Base-by-base conservation (phyloP, 2,329 filamentous ascomycete genomes). In the Botrytis elliptica region DNA sequence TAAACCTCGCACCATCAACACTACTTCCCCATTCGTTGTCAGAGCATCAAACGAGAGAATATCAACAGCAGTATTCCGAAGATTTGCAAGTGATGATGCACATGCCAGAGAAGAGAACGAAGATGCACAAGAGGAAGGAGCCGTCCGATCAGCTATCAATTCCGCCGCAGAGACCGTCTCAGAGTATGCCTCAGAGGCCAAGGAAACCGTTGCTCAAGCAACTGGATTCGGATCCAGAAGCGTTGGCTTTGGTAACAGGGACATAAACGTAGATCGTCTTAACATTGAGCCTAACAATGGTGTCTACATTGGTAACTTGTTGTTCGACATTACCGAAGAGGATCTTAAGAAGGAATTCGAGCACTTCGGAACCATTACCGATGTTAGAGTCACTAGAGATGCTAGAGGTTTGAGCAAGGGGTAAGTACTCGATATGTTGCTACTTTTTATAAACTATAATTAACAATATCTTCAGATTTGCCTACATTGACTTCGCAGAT, bases 221-320 rank as follows among this genome's bases (percentile, higher is more conserved):
- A 74, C 77, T 67, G 72, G 69, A 20, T 57, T 33, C n/a, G 59
- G n/a, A 38, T 22, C 55, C 52, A 59, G 55, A 36, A 71, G 62
- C 46, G 59, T 38, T 22, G 38, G 70, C 20, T 55, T 52, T n/a
- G 46, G 46, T 22, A 2, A 12, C 14, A 18, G 40, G 14, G 67
- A 46, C 64, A 10, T 42, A 67, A 16, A 49, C 14, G 33, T 9
- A 20, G 63, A 68, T 6, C 64, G 68, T 59, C 38, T 46, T 65
- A 18, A 36, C 12, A 38, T 59, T 33, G 40, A 59, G 65, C 77
- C 73, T 70, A 75, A 20, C 25, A 44, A 74, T n/a, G 71, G 71
- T 36, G 78, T 93, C 73, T 93, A 92, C 78, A 80, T 93, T 76
- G 91, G 90, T 62, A 93, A 93, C 80, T 81, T 93, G 52, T 90